Conservation (phyloP, 805 yeast species). For the Candida oleophila region DNA sequence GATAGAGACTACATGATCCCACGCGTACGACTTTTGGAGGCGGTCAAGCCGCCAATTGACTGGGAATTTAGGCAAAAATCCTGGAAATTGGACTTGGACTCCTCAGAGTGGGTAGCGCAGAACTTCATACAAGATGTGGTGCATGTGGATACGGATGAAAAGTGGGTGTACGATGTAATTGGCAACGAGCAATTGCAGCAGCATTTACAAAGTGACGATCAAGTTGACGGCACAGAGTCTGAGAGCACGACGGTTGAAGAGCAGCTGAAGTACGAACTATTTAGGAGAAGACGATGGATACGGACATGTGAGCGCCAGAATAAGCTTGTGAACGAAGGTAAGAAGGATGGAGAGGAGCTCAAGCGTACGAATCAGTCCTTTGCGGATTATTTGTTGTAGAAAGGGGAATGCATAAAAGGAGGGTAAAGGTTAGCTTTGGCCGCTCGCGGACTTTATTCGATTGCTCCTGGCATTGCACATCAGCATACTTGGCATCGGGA, state of each 20-base stretch:
- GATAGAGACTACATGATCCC: slow-evolving; percentile 5
- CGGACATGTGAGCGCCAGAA: slow-evolving; percentile 33
- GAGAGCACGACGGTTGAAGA: not conserved
- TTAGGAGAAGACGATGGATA: slow-evolving; percentile 69
- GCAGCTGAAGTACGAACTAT: slow-evolving; percentile 29
- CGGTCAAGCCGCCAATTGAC: slow-evolving; percentile 55
- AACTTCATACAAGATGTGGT: slow-evolving; percentile 52
- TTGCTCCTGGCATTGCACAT: too few relatives aligned
- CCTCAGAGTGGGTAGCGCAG: slow-evolving; percentile 59
- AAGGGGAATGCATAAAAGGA: too few relatives aligned
- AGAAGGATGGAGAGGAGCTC: slow-evolving; percentile 6
- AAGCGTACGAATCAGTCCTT: not conserved
- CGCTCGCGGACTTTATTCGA: too few relatives aligned
- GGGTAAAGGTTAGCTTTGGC: too few relatives aligned
- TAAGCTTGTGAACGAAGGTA: slow-evolving; percentile 6
- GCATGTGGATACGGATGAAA: slow-evolving; percentile 67
- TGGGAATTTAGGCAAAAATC: slow-evolving; percentile 52
- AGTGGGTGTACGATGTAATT: slow-evolving; percentile 80
- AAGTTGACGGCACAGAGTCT: not conserved
- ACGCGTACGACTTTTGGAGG: slow-evolving; percentile 26
- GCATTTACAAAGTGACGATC: slow-evolving; percentile 25
- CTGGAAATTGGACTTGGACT: slow-evolving; percentile 70
- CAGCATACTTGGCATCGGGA: too few relatives aligned
- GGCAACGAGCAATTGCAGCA: slow-evolving; percentile 26
- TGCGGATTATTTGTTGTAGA: slow-evolving; percentile 5